These are phyloP conservation scores for Xylaria sp. DNA, from an alignment of 2,329 filamentous ascomycete species.

Conservation along the genomic window DNA sequence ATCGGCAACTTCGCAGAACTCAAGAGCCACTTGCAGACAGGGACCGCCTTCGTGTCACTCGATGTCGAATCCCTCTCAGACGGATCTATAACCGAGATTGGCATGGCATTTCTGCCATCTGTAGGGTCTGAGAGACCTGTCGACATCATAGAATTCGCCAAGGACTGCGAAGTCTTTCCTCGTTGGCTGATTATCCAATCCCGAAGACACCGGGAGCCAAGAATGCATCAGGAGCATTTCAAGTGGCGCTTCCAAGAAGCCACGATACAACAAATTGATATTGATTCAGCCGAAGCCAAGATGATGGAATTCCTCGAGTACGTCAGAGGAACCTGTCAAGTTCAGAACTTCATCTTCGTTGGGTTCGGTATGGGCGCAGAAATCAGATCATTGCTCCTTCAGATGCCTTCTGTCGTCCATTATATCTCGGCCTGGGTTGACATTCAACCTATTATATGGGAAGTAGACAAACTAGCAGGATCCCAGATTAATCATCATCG, in stretches of 20 bases:
- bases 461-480: conserved; percentile 17
- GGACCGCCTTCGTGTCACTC: conserved; percentile 23
- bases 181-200: conserved; percentile 2
- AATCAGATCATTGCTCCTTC: neutral
- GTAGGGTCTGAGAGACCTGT: conserved; percentile 14
- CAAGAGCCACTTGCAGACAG: conserved; percentile 13
- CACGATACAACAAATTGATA: conserved; percentile 1
- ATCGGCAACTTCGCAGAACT: conserved; percentile 27
- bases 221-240: conserved; percentile 8
- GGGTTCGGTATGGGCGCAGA: conserved; percentile 10
- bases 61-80: conserved; percentile 9
- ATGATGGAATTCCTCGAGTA: conserved; percentile 5
- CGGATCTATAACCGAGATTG: conserved; percentile 24
- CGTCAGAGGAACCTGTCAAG: neutral
- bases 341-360: conserved; percentile 12
- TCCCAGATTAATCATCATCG: too few relatives aligned
- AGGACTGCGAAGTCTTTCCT: conserved; percentile 1
- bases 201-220: neutral
- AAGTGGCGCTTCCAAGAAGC: conserved; percentile 18
- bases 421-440: conserved; percentile 24
- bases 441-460: conserved; percentile 22
- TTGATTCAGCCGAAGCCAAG: conserved; percentile 12
- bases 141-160: conserved; percentile 18
- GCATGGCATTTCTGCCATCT: conserved; percentile 25
- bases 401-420: neutral